Evolutionary conservation across 2,329 filamentous ascomycete genomes (phyloP), one percentile per base, ranked within the genome.

Genomic region (Colletotrichum melonis): DNA sequence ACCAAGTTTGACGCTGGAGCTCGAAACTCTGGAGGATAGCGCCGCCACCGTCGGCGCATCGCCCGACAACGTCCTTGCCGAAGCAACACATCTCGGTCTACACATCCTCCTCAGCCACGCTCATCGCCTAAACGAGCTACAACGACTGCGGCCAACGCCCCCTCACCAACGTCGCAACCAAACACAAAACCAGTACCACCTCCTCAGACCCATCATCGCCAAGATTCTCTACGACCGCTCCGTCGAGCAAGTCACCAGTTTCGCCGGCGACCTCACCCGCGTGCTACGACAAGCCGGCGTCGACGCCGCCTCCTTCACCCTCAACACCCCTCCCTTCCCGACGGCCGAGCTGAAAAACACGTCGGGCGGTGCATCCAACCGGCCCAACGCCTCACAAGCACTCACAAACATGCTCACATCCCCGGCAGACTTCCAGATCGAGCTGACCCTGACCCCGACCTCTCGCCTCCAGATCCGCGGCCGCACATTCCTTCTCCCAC

Each of bases 61-160:
- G 70, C 78, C 80, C 54, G 84, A 88, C 60, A 83, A 88, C 77
- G 75, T 79, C 49, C 80, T 93, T 28, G 93, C 95, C 2, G 88
- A 95, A 78, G 87, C 88, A 7, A 86, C 95, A 32, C 88, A 90
- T 2, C 85, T 93, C 63, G 88, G 90, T 0, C 87, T 98, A 4
- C 92, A 94, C 54, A 88, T 98, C 26, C 87, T 98, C 2, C 90
- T 98, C 8, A 90, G 89, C 62, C 92, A 95, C 75, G 91, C 94
- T 2, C 96, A 98, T 80, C 90, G 93, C 11, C 90, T 93, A 79
- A 95, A 92, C 76, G 89, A 94, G 73, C 86, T 91, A 52, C 89
- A 89, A 56, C 90, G 95, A 67, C 93, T 92, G 1, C 89, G 92
- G 35, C 86, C 91, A 54, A 76, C 83, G 42, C 79, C 84, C 42